Evolutionary conservation across 441 rosid genomes (phyloP), one percentile per base, ranked within the genome.

Genomic region (Capsella rubella): DNA sequence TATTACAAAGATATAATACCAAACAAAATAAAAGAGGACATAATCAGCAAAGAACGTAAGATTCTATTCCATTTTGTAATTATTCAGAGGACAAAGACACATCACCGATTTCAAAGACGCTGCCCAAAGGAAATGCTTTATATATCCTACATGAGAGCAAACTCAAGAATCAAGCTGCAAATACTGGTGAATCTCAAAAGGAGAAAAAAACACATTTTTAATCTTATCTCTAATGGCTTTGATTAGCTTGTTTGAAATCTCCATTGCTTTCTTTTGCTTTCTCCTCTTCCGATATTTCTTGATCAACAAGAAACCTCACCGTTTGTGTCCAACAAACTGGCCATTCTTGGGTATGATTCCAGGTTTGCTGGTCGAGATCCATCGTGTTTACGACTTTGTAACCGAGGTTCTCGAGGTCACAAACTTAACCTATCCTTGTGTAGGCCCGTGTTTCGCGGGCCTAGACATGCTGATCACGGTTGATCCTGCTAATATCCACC

Each of bases 281-380:
- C 9, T 79, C n/a, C 3, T 79, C 68, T 60, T 81, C 11, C 18
- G 67, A 46, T 43, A 39, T 18, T 76, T 68, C 18, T 60, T 77
- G 56, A 40, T 40, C 37, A 70, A 55, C 77, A 71, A 71, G 51
- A 67, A 80, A 72, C 61, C 54, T 60, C 72, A 76, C 32, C 67
- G 52, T 67, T 56, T 66, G 12, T 45, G 75, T 8, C 83, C 80
- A 1, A 80, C 7, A 54, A 80, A 80, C 42, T 85, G 81, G 82
- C 89, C 87, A 0, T 2, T 87, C 47, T 64, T 82, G 0, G 89
- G 91, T 13, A 82, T 73, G 86, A 29, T 81, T 15, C 89, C 89
- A 0, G 74, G 76, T 8, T 64, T 82, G 16, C 28, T 81, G 7
- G 72, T 59, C 25, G 61, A 84, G 42, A 13, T 75, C 37, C 78